Conservation (phyloP, 1,284 basidiomycete genomes). For the Leccinum glutinopallens region DNA sequence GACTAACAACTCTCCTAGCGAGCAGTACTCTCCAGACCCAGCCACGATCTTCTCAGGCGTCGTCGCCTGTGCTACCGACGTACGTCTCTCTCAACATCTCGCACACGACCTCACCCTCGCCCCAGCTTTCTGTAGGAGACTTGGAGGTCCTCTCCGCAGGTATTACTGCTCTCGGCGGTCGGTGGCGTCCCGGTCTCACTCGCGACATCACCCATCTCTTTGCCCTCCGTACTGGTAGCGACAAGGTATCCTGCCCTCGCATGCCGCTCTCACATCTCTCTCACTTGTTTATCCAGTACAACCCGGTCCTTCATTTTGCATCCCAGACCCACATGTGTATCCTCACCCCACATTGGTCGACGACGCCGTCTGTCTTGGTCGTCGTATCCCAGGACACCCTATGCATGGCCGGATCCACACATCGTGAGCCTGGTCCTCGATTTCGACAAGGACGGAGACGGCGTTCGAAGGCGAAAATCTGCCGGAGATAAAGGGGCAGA, state of each 20-base stretch:
- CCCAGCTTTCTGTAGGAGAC: too few relatives aligned
- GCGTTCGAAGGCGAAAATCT: constrained; percentile 22
- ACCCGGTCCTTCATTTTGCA: constrained; percentile 61
- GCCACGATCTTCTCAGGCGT: constrained; percentile 82
- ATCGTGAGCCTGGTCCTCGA: constrained; percentile 41
- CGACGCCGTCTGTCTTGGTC: constrained; percentile 69
- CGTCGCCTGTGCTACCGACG: constrained; percentile 68
- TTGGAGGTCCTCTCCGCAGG: constrained; percentile 55
- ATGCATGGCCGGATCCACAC: constrained; percentile 73
- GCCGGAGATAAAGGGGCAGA: constrained; percentile 9
- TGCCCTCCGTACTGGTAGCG: constrained; percentile 49
- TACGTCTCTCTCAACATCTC: constrained; percentile 30
- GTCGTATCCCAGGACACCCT: constrained; percentile 59
- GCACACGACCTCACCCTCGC: background rate
- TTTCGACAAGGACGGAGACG: constrained; percentile 23
- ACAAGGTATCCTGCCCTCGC: constrained; percentile 39
- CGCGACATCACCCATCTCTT: constrained; percentile 88
- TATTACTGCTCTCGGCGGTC: constrained; percentile 79
- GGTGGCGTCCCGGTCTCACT: constrained; percentile 74
- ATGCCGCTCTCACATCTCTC: background rate
- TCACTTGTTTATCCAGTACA: constrained; percentile 39
- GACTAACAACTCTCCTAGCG: constrained; percentile 33
- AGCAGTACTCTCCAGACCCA: constrained; percentile 70
- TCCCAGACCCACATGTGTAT: constrained; percentile 34
- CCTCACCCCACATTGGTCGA: constrained; percentile 69